Evolutionary conservation across 352 stramenopile genomes (phyloP), one percentile per base, ranked within the genome.

Genomic region (Globisporangium ultimum): DNA sequence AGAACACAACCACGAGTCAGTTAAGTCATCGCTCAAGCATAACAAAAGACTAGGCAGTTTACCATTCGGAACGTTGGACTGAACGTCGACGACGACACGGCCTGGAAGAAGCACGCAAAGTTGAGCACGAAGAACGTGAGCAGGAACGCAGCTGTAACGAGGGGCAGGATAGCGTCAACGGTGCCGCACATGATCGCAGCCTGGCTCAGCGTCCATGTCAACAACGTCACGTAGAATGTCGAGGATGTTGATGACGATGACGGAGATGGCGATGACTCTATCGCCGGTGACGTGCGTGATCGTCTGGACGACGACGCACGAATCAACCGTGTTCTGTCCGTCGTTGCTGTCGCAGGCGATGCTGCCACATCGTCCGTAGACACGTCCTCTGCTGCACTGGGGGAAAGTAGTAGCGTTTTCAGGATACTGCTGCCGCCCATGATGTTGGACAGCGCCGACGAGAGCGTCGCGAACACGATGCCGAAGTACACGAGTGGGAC

Each of bases 51-150:
- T n/a, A 47, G 47, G 3, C 38, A 17, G 63, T 64, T n/a, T 64
- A 82, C 75, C 70, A 85, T 71, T 17, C 66, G 64, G 32, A 83
- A 83, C 8, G 64, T 70, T 0, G 76, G 72, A 0, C 41, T 58
- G 53, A 81, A 86, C 0, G 52, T 63, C 18, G 64, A 53, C 7
- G 71, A 78, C 9, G 74, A 66, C 46, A 86, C 70, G 15, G 80
- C 73, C 24, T 81, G 69, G 32, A 77, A 80, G 34, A 86, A 83
- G 53, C 76, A 86, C 9, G 68, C 66, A 32, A 83, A 83, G 53
- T 86, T 86, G 36, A 85, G 53, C 21, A 73, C 62, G 15, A 66
- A 69, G 53, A 86, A 86, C 10, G 66, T 64, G 24, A 86, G 70
- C 10, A 86, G 58, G 38, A 82, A 79, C 13, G 67, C 76, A 0